Evolutionary conservation across 805 yeast species (phyloP), one percentile per base, ranked within the genome.

Genomic region (Trichomonascus vanleenenianus): DNA sequence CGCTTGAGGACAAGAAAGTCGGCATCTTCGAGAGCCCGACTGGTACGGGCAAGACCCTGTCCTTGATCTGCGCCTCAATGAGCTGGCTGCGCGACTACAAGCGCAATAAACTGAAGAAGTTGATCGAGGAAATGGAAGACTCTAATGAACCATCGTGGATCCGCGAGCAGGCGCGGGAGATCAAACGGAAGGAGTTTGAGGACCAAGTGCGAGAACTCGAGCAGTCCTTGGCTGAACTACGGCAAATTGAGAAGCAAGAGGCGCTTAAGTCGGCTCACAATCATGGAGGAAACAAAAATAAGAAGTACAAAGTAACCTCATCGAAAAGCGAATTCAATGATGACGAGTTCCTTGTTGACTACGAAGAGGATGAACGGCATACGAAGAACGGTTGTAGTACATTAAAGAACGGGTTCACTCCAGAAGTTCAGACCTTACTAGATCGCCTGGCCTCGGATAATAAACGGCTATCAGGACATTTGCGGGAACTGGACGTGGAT

Each of bases 1-100:
- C 85, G 1, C 68, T 89, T 14, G 68, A 70, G 3, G 49, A 61
- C 10, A 61, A 70, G 55, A 85, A 83, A 58, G 68, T 89, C 2
- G 95, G 94, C 0, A 70, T 89, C 1, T 81, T 89, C 56, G 97
- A 89, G 60, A 82, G 93, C 47, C 97, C 97, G 0, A 89, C 97
- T 0, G 97, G 48, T 2, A 51, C 62, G 1, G 97, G 97, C 2
- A 89, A 89, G 62, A 88, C 97, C 0, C 66, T 91, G 2, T 86
- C 96, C 0, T 64, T 89, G 39, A 83, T 91, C 2, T 91, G 97
- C 59, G 77, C 94, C 0, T 70, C 91, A 0, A 73, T 89, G 75
- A 77, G 89, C 0, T 89, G 96, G 95, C 67, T 89, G 30, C 62
- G 91, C 46, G 70, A 76, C 16, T 63, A 72, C 51, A 75, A 76